Base-by-base conservation (phyloP, 768 basidiomycete genomes). In the Phanerodontia chrysosporium region DNA sequence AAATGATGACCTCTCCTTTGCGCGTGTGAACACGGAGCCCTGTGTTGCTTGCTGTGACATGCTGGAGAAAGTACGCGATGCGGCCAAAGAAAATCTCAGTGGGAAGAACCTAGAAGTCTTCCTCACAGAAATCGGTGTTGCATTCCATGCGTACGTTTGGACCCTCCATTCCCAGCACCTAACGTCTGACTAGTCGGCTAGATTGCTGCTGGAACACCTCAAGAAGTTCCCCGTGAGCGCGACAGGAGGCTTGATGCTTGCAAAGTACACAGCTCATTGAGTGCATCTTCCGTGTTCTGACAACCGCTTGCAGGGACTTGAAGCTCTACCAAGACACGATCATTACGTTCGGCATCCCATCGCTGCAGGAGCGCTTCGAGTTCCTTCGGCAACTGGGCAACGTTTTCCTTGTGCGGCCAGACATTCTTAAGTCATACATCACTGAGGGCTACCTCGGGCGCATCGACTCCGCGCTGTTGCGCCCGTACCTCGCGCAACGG, bases 301-400 rank as follows among this genome's bases (percentile, higher is more conserved):
- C n/a, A 35, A 13, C 32, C 14, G 18, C 1, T 45, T 48, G 44
- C 69, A 98, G 95, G 75, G 97, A 99, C 69, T 83, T 99, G 65
- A 97, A 95, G 64, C 86, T 90, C 22, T 99, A 99, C 68, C 97
- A 98, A 76, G 97, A 98, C 65, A 83, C 83, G 1, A 84, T 97
- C 64, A 76, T 80, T 61, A 84, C 82, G n/a, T 98, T 96, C 75
- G 80, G 81, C 29, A 86, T 97, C 45, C 84, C 92, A 12, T 80
- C 90, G 7, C 79, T 99, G 8, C 84, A 88, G 63, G 95, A 98
- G 70, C 93, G 96, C 24, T 99, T 96, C 75, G 97, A 98, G 70
- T 98, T 98, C 76, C 87, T 98, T 62, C 89, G 95, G 42, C 95
- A 98, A 72, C 85, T 99, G 4, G 97, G 96, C 64, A 96, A 98